Evolutionary conservation across 139 green algal genomes (phyloP).

Genomic region (Pleodorina starrii): DNA sequence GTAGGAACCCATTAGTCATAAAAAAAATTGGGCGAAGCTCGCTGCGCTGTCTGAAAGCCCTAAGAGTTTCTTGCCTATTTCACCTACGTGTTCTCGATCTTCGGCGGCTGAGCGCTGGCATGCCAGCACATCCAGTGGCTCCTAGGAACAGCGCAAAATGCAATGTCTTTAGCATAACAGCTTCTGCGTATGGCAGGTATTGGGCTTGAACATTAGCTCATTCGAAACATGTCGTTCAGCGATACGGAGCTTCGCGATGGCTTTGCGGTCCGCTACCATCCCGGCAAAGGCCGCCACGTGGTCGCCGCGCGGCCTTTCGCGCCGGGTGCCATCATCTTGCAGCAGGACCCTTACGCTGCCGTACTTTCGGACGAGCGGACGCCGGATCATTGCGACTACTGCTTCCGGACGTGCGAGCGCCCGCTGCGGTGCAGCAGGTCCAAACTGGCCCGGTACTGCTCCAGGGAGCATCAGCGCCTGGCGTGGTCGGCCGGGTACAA

Average conservation of each 20-base stretch:
- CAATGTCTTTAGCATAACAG: too few species aligned
- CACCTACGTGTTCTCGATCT: too few species aligned
- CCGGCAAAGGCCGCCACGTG: conserved; percentile 62
- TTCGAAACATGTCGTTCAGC: background rate
- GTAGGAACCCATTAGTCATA: too few species aligned
- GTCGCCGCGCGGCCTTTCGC: conserved; percentile 42
- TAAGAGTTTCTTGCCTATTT: too few species aligned
- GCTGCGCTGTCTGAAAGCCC: too few species aligned
- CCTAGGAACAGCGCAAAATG: too few species aligned
- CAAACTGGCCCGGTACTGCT: conserved; percentile 71
- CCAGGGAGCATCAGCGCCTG: conserved; percentile 65
- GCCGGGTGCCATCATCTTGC: conserved; percentile 51
- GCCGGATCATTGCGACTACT: conserved; percentile 62
- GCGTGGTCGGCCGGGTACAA: conserved; percentile 73
- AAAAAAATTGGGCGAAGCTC: too few species aligned
- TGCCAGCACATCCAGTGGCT: too few species aligned
- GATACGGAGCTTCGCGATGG: background rate
- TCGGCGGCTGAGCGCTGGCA: too few species aligned
- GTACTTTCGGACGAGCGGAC: conserved; percentile 64
- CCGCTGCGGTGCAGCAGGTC: conserved; percentile 69
- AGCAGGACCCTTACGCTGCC: conserved; percentile 54
- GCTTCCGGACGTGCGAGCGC: conserved; percentile 25
- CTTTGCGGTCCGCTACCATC: background rate
- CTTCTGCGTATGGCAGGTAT: too few species aligned
- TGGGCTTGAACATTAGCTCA: too few species aligned